These are phyloP conservation scores for Botrytis byssoidea DNA, from an alignment of 2,329 filamentous ascomycete genomes.

Conservation along the genomic window DNA sequence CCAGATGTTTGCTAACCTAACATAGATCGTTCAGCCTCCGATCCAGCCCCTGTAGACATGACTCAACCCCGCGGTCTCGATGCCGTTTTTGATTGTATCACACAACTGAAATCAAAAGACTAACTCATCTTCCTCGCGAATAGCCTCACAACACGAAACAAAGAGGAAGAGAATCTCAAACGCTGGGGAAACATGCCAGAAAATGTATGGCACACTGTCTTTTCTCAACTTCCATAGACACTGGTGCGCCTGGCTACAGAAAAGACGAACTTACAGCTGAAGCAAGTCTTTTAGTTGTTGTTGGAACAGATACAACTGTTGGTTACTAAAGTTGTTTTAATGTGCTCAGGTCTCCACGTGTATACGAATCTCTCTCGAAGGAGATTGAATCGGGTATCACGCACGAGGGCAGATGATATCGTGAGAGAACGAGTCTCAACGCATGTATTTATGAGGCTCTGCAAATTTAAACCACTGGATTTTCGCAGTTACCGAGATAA, in stretches of 20 bases:
- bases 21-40: background rate
- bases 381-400: background rate
- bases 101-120: background rate
- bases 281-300: background rate
- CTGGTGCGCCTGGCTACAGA: slow-evolving; percentile 69
- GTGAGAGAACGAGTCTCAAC: background rate
- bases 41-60: background rate
- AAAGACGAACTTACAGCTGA: background rate
- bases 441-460: background rate
- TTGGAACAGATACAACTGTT: background rate
- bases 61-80: slow-evolving; percentile 2
- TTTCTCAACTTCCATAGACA: slow-evolving; percentile 96
- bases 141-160: background rate
- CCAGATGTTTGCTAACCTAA: background rate
- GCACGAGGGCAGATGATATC: background rate
- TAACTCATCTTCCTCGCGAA: background rate
- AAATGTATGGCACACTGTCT: slow-evolving; percentile 42
- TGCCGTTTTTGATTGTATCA: background rate
- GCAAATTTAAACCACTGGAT: background rate
- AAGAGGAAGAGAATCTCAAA: background rate
- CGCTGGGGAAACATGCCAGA: background rate
- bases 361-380: background rate
- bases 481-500: slow-evolving; percentile 21
- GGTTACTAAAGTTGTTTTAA: background rate
- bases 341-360: background rate